A percentile compares a stretch with the other conserved stretches of the same genome.
Conservation (phyloP, 2,329 filamentous ascomycete species). For the Remersonia thermophila region DNA sequence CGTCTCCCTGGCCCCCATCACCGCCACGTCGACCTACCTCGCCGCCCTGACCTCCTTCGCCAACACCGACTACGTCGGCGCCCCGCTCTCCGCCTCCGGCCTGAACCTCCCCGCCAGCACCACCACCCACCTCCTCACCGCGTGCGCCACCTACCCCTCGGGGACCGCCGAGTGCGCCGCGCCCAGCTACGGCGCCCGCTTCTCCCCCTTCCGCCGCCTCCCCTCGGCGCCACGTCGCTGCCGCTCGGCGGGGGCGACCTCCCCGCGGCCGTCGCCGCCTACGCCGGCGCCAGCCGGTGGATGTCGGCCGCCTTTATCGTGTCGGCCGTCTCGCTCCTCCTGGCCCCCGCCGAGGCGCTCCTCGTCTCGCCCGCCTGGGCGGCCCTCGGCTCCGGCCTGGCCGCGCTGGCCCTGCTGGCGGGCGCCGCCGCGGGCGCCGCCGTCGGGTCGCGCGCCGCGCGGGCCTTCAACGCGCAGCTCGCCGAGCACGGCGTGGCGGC, state of each 20-base stretch:
- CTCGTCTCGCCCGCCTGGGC: conserved; percentile 8
- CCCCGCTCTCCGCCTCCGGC: too few relatives aligned
- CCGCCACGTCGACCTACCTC: conserved; percentile 22
- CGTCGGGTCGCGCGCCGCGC: conserved; percentile 16
- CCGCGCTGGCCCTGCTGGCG: conserved; percentile 18
- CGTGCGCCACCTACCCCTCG: conserved; percentile 19
- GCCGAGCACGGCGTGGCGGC: conserved; percentile 17
- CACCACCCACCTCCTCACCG: conserved; percentile 23
- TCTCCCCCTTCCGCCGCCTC: conserved; percentile 21
- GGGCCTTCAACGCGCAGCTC: conserved; percentile 20
- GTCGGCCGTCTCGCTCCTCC: conserved; percentile 14
- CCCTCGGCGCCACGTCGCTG: too few relatives aligned
- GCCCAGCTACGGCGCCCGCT: conserved; percentile 20
- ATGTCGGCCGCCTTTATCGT: conserved; percentile 21
- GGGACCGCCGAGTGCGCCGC: conserved; percentile 17
- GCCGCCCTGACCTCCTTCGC: conserved; percentile 23
- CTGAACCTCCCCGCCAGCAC: conserved; percentile 4
- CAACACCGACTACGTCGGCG: conserved; percentile 7
- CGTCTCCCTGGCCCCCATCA: conserved; percentile 18
- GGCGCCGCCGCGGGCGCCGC: conserved; percentile 18
- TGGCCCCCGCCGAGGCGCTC: conserved; percentile 15
- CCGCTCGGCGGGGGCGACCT: too few relatives aligned
- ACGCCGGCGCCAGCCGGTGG: conserved; percentile 19
- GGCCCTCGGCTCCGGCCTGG: conserved; percentile 14
- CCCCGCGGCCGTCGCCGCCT: conserved; percentile 16